These are phyloP conservation scores for Verticillium nonalfalfae DNA, from an alignment of 2,329 filamentous ascomycete species.

Conservation along the genomic window DNA sequence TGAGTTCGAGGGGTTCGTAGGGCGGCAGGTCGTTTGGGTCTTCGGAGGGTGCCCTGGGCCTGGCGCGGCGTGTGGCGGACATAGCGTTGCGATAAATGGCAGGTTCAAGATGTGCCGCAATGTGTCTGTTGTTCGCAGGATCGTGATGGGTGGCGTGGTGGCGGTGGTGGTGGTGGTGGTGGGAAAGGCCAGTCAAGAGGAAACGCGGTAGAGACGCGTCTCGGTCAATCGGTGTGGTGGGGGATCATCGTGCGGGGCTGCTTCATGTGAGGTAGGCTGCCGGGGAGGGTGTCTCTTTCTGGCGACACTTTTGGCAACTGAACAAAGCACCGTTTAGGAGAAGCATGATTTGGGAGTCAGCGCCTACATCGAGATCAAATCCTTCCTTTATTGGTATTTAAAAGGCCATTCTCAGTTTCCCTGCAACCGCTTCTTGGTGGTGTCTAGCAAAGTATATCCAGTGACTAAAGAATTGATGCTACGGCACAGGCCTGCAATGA, in stretches of 20 bases:
- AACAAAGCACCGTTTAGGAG: no score
- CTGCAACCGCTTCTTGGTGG: no score
- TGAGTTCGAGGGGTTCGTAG: constrained; percentile 42
- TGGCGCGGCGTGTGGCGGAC: neutral
- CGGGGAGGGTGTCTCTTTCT: no score
- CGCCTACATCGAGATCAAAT: no score
- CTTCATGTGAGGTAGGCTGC: neutral
- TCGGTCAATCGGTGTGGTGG: neutral
- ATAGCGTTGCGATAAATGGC: neutral
- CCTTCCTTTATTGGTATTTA: no score
- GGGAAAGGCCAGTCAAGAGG: neutral
- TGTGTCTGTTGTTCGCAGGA: neutral
- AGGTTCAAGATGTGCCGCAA: neutral
- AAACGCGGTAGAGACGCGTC: neutral
- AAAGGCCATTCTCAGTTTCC: no score
- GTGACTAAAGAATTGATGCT: no score
- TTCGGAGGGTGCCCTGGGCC: neutral
- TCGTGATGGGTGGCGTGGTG: neutral
- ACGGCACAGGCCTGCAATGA: no score
- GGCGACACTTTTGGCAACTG: no score
- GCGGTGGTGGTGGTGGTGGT: neutral
- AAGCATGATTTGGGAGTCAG: no score
- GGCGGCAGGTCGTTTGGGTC: constrained; percentile 31
- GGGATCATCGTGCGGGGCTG: neutral
- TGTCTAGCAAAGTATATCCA: no score